These are phyloP conservation scores for Colletotrichum neosansevieriae DNA, from an alignment of 2,329 filamentous ascomycete genomes.

Conservation along the genomic window DNA sequence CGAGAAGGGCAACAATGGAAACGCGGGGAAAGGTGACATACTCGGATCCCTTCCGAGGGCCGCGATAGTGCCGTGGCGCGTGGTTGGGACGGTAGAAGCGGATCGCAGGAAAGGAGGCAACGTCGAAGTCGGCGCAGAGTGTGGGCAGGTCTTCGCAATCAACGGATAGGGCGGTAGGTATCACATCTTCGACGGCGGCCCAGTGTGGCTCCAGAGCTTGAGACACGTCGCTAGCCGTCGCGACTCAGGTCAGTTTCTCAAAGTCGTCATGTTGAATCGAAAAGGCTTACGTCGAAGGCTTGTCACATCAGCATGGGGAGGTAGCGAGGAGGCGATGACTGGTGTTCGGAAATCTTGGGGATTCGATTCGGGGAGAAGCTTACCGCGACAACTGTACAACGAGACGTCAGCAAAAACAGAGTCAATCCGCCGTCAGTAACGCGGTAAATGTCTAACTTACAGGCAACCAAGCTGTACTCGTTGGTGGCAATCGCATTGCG, in stretches of 20 bases:
- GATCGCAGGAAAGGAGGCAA: conserved; percentile 61
- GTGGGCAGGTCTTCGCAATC: conserved; percentile 53
- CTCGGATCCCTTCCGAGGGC: conserved; percentile 54
- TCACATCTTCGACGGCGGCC: conserved; percentile 44
- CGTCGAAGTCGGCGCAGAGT: conserved; percentile 55
- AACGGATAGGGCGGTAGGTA: conserved; percentile 49
- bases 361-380: neutral
- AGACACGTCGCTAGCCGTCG: conserved; percentile 47
- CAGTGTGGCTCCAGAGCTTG: conserved; percentile 53
- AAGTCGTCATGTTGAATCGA: too few species aligned
- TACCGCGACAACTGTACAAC: conserved; percentile 28
- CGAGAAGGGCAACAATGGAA: too few species aligned
- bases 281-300: conserved; percentile 31
- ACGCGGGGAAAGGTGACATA: conserved; percentile 43
- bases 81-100: conserved; percentile 55
- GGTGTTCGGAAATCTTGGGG: neutral
- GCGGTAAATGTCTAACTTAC: conserved; percentile 43
- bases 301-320: conserved; percentile 9
- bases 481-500: conserved; percentile 34
- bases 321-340: neutral
- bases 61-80: conserved; percentile 55
- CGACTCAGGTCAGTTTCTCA: neutral
- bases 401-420: neutral
- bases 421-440: neutral
- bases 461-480: conserved; percentile 48